Percentiles rank a stretch among this genome's conserved stretches.
Conservation (phyloP, 1,284 basidiomycete species). For the Cryptococcus floricola region DNA sequence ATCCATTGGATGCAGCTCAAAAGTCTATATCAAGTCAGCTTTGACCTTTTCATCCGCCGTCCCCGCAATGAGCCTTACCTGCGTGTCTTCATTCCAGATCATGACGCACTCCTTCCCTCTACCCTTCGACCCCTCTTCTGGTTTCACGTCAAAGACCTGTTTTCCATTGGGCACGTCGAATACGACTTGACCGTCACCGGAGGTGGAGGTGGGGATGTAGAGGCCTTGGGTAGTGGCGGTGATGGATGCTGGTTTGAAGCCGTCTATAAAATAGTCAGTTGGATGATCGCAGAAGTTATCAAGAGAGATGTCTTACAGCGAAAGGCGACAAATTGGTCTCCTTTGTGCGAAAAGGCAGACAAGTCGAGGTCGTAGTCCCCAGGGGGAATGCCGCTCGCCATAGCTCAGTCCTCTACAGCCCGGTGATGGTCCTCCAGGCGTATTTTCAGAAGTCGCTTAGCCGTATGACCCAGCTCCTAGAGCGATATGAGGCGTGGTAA, state of each 20-base stretch:
- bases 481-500: too few species aligned
- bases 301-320: constrained; percentile 18
- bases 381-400: not conserved
- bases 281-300: not conserved
- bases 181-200: constrained; percentile 5
- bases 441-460: too few species aligned
- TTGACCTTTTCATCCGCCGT: not conserved
- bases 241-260: constrained; percentile 44
- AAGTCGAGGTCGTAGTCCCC: constrained; percentile 18
- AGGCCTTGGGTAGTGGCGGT: constrained; percentile 21
- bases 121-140: constrained; percentile 28
- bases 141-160: constrained; percentile 40
- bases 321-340: constrained; percentile 20
- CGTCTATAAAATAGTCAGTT: constrained; percentile 19
- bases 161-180: constrained; percentile 24
- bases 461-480: too few species aligned
- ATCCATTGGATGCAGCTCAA: constrained; percentile 30
- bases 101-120: constrained; percentile 38
- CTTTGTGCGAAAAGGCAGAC: constrained; percentile 2
- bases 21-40: constrained; percentile 15
- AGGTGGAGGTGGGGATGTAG: constrained; percentile 9
- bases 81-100: constrained; percentile 29
- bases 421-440: too few species aligned
- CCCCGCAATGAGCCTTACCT: constrained; percentile 19
- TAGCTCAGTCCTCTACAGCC: too few species aligned